Conservation (phyloP, 768 basidiomycete genomes). For the Sporobolomyces roseus region DNA sequence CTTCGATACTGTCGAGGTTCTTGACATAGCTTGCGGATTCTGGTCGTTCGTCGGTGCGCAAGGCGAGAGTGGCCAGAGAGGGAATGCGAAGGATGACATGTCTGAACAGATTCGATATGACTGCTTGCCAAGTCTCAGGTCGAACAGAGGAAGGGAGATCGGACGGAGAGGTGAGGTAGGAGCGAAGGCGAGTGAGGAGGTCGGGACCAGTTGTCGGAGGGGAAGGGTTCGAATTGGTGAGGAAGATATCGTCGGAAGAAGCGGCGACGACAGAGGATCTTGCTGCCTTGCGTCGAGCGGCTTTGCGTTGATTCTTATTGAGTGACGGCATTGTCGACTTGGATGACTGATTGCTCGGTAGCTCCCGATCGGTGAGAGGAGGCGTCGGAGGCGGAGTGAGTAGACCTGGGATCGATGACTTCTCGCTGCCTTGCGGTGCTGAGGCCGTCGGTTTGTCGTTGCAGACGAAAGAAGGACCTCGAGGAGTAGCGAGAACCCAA, state of each 20-base stretch:
- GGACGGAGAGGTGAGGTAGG: constrained; percentile 19
- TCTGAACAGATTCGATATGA: constrained; percentile 27
- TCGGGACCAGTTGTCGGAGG: neutral
- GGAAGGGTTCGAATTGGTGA: neutral
- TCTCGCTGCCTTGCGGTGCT: neutral
- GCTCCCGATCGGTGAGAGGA: neutral
- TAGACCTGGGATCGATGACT: neutral
- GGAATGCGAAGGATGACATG: constrained; percentile 31
- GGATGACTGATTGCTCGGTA: constrained; percentile 1
- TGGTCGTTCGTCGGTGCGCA: neutral
- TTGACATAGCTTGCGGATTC: neutral
- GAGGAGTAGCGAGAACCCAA: constrained; percentile 29
- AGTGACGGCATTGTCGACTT: neutral
- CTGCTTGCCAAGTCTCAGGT: constrained; percentile 1
- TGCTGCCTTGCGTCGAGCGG: constrained; percentile 11
- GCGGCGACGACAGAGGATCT: neutral
- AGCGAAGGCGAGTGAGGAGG: constrained; percentile 17
- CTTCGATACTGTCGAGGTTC: neutral
- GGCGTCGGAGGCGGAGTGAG: constrained; percentile 33
- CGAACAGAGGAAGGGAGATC: constrained; percentile 9
- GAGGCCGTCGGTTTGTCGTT: constrained; percentile 4
- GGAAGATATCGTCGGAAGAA: constrained; percentile 20
- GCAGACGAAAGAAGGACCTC: constrained; percentile 27
- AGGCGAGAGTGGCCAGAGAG: constrained; percentile 23
- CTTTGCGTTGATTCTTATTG: constrained; percentile 30